These are phyloP conservation scores for Lactarius hatsudake DNA, from an alignment of 768 basidiomycete genomes.

Conservation along the genomic window DNA sequence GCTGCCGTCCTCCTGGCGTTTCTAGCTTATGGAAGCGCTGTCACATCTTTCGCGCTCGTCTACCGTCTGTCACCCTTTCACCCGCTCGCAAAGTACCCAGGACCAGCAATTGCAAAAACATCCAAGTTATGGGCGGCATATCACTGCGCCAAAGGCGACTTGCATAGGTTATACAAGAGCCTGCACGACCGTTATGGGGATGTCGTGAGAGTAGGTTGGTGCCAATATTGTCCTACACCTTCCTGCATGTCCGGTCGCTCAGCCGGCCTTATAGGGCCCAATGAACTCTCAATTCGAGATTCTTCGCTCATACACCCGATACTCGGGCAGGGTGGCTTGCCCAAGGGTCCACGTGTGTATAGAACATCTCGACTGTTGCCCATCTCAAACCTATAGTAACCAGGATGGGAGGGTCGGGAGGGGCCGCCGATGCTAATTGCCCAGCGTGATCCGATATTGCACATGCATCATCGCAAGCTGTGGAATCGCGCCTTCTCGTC, in stretches of 20 bases:
- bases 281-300: not conserved
- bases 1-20: not conserved
- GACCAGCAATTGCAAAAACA: constrained; percentile 33
- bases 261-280: not conserved
- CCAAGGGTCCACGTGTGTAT: not conserved
- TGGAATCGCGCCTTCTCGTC: constrained; percentile 52
- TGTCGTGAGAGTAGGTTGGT: constrained; percentile 33
- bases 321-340: not conserved
- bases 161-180: constrained; percentile 33
- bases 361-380: not conserved
- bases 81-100: constrained; percentile 35
- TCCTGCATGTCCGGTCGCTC: not conserved
- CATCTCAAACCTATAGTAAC: not conserved
- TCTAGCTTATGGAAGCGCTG: too few relatives aligned
- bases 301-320: not conserved
- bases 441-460: constrained; percentile 42
- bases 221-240: too few relatives aligned
- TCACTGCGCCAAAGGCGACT: constrained; percentile 28
- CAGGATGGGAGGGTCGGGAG: not conserved
- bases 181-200: constrained; percentile 40
- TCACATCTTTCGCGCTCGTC: not conserved
- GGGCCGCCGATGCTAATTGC: constrained; percentile 39
- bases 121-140: constrained; percentile 33
- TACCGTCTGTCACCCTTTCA: not conserved
- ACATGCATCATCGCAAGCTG: constrained; percentile 43